Evolutionary conservation across 805 yeast genomes (phyloP).

Genomic region (Wickerhamiella australiensis): DNA sequence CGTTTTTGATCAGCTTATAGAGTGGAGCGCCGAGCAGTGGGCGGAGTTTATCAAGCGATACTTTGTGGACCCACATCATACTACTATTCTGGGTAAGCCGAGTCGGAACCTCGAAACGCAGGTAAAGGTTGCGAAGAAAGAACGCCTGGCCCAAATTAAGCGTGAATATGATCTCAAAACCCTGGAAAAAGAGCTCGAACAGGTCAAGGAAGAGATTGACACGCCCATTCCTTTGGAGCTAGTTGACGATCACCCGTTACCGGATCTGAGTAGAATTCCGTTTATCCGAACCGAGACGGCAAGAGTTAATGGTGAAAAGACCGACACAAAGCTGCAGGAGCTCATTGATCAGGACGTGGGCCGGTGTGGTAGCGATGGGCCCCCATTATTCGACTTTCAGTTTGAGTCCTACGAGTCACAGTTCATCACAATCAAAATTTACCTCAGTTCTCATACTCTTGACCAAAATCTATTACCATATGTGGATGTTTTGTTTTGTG

Average conservation of each 20-base stretch:
- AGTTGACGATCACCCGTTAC: conserved; percentile 48
- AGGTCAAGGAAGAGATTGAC: conserved; percentile 59
- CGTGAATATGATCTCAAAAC: conserved; percentile 41
- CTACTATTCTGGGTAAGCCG: conserved; percentile 61
- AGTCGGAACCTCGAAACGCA: conserved; percentile 45
- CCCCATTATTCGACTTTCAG: conserved; percentile 49
- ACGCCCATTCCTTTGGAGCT: conserved; percentile 62
- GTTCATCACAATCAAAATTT: conserved; percentile 56
- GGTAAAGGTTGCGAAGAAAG: conserved; percentile 40
- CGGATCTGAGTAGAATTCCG: conserved; percentile 61
- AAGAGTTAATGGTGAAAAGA: conserved; percentile 46
- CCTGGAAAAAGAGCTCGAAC: conserved; percentile 40
- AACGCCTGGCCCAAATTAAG: conserved; percentile 39
- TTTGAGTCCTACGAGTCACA: conserved; percentile 70
- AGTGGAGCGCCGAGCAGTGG: conserved; percentile 67
- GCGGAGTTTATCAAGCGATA: conserved; percentile 37
- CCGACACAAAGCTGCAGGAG: conserved; percentile 18
- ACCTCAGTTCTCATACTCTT: conserved; percentile 44
- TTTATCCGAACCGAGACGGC: conserved; percentile 46
- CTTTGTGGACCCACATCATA: conserved; percentile 50
- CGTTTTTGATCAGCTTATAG: conserved; percentile 46
- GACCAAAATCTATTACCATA: conserved; percentile 48
- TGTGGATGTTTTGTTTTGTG: conserved; percentile 48
- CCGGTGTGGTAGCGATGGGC: conserved; percentile 27
- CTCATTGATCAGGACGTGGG: conserved; percentile 16